A percentile compares a stretch with the other conserved stretches of the same genome.
These are phyloP conservation scores for Solanum gracilifrons DNA, from an alignment of 257 asterid genomes.

Conservation along the genomic window DNA sequence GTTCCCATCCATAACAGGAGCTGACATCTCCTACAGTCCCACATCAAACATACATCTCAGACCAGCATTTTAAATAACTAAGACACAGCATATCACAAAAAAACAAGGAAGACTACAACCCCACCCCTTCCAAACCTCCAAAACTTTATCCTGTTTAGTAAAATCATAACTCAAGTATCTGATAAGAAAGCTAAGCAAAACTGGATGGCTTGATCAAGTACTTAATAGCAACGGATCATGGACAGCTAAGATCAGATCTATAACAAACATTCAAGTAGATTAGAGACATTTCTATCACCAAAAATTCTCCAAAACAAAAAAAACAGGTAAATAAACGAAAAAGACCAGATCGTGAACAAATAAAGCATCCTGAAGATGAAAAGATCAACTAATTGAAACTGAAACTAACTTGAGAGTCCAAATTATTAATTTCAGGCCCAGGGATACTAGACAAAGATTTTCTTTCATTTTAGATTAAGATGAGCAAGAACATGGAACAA, in stretches of 20 bases:
- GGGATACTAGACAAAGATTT: not conserved
- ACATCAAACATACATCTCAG: conserved; percentile 9
- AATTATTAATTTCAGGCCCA: not conserved
- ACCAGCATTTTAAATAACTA: not conserved
- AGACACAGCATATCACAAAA: not conserved
- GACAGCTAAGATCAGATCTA: not conserved
- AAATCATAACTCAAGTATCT: not conserved
- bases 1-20: conserved; percentile 58
- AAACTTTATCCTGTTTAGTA: not conserved
- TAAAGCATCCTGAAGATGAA: not conserved
- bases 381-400: not conserved
- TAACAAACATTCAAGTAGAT: not conserved
- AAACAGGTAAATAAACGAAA: not conserved
- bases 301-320: not conserved
- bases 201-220: not conserved
- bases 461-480: not conserved
- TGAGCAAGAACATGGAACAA: not conserved
- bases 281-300: not conserved
- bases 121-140: not conserved
- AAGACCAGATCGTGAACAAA: not conserved
- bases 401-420: not conserved
- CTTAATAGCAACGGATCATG: not conserved
- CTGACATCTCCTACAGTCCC: conserved; percentile 58
- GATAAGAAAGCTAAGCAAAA: not conserved
- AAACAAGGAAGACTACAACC: not conserved